Evolutionary conservation across 805 yeast species (phyloP), one percentile per base, ranked within the genome.

Genomic region (Naumovozyma baii): DNA sequence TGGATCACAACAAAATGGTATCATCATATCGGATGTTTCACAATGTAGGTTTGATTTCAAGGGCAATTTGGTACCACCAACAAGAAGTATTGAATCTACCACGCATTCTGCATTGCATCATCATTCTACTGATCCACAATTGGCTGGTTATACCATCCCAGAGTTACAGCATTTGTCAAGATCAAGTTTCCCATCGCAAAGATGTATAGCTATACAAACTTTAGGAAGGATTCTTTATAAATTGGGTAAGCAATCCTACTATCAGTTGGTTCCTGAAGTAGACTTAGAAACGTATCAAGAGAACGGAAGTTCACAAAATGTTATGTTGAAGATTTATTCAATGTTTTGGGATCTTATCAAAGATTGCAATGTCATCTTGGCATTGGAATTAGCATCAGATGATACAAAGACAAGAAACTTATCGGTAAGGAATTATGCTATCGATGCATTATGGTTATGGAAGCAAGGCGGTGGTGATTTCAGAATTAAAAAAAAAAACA

Each of bases 381-480:
- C 83, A 1, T 58, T 88, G 19, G 68, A 76, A 30, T 80, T 78
- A 36, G 79, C 83, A 22, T 72, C 86, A 0, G 81, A 82, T 49
- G 94, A 83, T 37, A 57, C 59, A 12, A 65, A 62, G 38, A 80
- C 85, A 0, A 66, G 62, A 14, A 84, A 83, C 57, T 43, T 88
- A 22, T 80, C 88, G 28, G 87, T 87, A 1, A 68, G 83, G 49
- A 83, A 74, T 48, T 84, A 86, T 57, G 94, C 96, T 1, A 69
- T 82, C 22, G 96, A 88, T 48, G 94, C 96, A 0, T 67, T 88
- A 28, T 88, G 95, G 95, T 62, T 88, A 39, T 85, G 94, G 92
- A 79, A 72, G 49, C 62, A 62, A 43, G 71, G 70, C 33, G 71
- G 70, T 19, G 70, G 70, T 20, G 68, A 63, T 45, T 52, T 48